Evolutionary conservation across 2,329 filamentous ascomycete genomes (phyloP).

Genomic region (Tolypocladium guangdongense): DNA sequence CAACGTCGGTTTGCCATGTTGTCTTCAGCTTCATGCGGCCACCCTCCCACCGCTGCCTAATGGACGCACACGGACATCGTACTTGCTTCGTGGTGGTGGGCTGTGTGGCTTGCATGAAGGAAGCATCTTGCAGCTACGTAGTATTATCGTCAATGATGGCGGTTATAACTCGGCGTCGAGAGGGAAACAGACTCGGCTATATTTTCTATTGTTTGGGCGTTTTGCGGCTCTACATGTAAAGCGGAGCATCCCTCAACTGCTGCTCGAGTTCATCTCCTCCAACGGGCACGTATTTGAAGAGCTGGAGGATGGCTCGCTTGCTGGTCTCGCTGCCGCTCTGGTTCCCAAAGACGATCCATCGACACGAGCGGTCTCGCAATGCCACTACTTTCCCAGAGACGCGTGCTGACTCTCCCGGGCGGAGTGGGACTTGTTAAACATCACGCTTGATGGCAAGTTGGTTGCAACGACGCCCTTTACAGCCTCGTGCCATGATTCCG

Average conservation of each 20-base stretch:
- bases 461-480: conserved; percentile 42
- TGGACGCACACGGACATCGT: not conserved
- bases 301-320: not conserved
- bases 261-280: not conserved
- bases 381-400: conserved; percentile 35
- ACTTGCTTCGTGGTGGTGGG: not conserved
- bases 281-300: not conserved
- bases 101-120: not conserved
- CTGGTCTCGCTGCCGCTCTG: not conserved
- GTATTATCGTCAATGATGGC: not conserved
- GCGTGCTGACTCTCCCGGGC: conserved; percentile 35
- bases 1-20: not conserved
- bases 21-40: not conserved
- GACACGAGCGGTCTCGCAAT: not conserved
- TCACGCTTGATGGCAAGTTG: conserved; percentile 36
- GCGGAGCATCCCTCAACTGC: not conserved
- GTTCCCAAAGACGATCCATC: not conserved
- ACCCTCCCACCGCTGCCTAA: not conserved
- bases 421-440: conserved; percentile 40
- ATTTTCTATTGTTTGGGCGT: not conserved
- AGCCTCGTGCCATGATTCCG: conserved; percentile 36
- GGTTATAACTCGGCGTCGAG: not conserved
- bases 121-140: not conserved
- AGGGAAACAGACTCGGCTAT: not conserved
- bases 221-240: not conserved